A percentile compares a stretch with the other conserved stretches of the same genome.
Conservation (phyloP, 306 rosid species). For the Cucurbita argyrosperma region DNA sequence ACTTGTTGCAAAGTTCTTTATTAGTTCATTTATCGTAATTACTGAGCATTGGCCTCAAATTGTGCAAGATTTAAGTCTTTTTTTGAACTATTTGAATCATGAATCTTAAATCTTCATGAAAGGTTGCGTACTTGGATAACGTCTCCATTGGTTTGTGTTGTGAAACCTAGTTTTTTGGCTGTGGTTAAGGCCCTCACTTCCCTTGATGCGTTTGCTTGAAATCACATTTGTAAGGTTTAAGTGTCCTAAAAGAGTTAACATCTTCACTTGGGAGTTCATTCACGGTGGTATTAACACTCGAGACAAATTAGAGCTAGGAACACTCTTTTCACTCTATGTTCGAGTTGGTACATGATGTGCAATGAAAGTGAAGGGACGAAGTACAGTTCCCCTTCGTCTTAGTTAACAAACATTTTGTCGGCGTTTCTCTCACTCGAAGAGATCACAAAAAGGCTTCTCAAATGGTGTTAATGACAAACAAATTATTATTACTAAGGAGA, state of each 20-base stretch:
- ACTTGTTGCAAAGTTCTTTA: background rate
- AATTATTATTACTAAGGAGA: too few relatives aligned
- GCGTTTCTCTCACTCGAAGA: too few relatives aligned
- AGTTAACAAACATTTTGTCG: too few relatives aligned
- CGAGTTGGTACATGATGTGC: too few relatives aligned
- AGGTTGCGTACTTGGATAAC: background rate
- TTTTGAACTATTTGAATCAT: background rate
- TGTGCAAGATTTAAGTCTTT: background rate
- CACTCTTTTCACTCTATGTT: background rate
- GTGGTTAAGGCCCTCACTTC: background rate
- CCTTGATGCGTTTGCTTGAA: background rate
- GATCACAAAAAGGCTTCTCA: too few relatives aligned
- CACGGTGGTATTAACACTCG: background rate
- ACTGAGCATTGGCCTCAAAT: background rate
- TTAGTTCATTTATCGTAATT: background rate
- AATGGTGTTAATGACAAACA: too few relatives aligned
- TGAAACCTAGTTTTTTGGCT: background rate
- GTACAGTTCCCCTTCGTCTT: too few relatives aligned
- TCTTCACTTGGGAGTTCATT: background rate
- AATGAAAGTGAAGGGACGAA: too few relatives aligned
- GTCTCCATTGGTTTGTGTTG: background rate
- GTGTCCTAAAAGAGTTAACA: background rate
- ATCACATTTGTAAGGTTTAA: background rate
- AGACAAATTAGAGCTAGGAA: background rate
- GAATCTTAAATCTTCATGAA: background rate